phyloP scores from a whole-genome alignment of 345 rosid species.

The Punica granatum region DNA sequence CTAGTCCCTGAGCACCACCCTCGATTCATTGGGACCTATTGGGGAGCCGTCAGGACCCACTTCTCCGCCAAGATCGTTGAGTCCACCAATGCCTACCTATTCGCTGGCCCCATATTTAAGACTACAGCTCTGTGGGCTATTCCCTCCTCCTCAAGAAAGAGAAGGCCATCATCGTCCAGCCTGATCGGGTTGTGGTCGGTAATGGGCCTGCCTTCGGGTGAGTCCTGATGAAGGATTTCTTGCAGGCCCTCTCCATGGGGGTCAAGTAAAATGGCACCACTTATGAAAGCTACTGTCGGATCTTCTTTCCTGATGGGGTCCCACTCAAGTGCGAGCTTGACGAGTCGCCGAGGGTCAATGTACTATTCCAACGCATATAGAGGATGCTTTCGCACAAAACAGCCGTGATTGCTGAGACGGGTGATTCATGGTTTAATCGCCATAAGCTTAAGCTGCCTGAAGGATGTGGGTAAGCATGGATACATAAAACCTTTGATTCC shows the following conservation, averaged over 20 bases:
- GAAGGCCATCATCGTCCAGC: slow-evolving; percentile 29
- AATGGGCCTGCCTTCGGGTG: slow-evolving; percentile 29
- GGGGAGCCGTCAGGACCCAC: slow-evolving; percentile 30
- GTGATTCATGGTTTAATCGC: slow-evolving; percentile 26
- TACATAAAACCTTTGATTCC: background rate
- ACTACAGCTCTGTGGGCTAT: slow-evolving; percentile 27
- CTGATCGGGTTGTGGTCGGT: slow-evolving; percentile 25
- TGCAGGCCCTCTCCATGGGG: slow-evolving; percentile 14
- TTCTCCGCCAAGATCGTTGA: slow-evolving; percentile 29
- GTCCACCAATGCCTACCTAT: slow-evolving; percentile 30
- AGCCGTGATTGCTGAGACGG: slow-evolving; percentile 33
- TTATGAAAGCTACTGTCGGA: slow-evolving; percentile 19
- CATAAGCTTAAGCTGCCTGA: slow-evolving; percentile 28
- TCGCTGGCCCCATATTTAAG: slow-evolving; percentile 36
- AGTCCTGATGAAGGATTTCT: slow-evolving; percentile 28
- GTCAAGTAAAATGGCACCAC: slow-evolving; percentile 22
- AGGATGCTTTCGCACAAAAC: slow-evolving; percentile 20
- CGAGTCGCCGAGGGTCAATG: slow-evolving; percentile 22
- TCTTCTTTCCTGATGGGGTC: slow-evolving; percentile 20
- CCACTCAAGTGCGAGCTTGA: slow-evolving; percentile 18
- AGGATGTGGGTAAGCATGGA: slow-evolving; percentile 28
- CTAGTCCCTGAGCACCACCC: slow-evolving; percentile 22
- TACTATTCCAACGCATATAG: slow-evolving; percentile 22
- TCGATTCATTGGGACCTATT: slow-evolving; percentile 30
- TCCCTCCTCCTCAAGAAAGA: slow-evolving; percentile 29